Conservation (phyloP, 805 yeast genomes). For the Barnettozyma botsteinii region DNA sequence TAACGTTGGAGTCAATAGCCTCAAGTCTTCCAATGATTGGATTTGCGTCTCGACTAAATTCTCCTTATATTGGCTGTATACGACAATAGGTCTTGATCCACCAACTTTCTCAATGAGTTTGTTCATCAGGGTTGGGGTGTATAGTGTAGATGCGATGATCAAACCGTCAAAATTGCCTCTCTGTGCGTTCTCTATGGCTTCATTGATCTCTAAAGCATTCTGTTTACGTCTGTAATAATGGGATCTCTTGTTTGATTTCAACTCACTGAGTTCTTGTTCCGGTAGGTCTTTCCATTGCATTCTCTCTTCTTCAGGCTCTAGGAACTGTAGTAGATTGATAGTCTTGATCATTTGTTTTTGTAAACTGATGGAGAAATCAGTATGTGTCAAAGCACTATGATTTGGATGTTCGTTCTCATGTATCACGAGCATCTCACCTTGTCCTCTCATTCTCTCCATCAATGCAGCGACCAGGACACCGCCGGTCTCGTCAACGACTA, state of each 20-base stretch:
- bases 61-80: slow-evolving; percentile 81
- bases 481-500: slow-evolving; percentile 91
- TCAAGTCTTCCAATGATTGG: slow-evolving; percentile 55
- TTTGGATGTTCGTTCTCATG: slow-evolving; percentile 96
- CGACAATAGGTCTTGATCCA: slow-evolving; percentile 83
- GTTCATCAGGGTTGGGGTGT: slow-evolving; percentile 60
- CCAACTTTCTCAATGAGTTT: slow-evolving; percentile 56
- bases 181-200: slow-evolving; percentile 44
- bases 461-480: slow-evolving; percentile 82
- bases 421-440: slow-evolving; percentile 62
- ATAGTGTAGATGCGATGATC: slow-evolving; percentile 65
- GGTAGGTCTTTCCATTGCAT: slow-evolving; percentile 42
- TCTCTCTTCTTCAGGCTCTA: slow-evolving; percentile 61
- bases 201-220: slow-evolving; percentile 44
- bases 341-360: slow-evolving; percentile 55
- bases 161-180: slow-evolving; percentile 66
- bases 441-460: slow-evolving; percentile 80
- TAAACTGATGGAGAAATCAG: slow-evolving; percentile 54
- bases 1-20: slow-evolving; percentile 77
- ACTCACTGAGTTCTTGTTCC: slow-evolving; percentile 45
- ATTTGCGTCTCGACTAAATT: slow-evolving; percentile 68
- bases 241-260: slow-evolving; percentile 55
- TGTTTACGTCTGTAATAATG: slow-evolving; percentile 63
- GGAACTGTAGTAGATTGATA: slow-evolving; percentile 71
- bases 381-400: slow-evolving; percentile 58